A percentile compares a stretch with the other conserved stretches of the same genome.
Evolutionary conservation across 768 basidiomycete species (phyloP).

Genomic region (Daedaleopsis nitida): DNA sequence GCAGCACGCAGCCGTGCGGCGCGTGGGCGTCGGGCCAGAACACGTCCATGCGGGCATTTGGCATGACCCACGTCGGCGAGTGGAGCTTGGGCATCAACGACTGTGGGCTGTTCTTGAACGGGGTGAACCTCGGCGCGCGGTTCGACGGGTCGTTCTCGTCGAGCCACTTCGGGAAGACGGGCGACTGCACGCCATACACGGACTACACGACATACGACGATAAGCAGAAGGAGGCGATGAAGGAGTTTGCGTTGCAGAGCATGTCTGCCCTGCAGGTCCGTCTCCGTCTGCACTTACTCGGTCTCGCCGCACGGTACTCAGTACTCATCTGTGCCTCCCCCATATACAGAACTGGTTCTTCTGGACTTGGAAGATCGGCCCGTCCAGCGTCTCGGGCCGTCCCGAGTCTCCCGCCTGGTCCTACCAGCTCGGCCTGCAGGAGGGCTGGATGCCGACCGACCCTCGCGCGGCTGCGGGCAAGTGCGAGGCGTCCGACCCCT

Average conservation of each 20-base stretch:
- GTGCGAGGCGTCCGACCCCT: conserved; percentile 65
- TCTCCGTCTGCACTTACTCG: neutral
- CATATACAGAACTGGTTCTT: conserved; percentile 89
- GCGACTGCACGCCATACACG: conserved; percentile 71
- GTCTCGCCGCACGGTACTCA: neutral
- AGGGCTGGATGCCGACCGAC: conserved; percentile 93
- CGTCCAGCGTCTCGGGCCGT: conserved; percentile 66
- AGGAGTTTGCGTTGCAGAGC: conserved; percentile 74
- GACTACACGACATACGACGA: conserved; percentile 70
- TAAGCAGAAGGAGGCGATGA: conserved; percentile 62
- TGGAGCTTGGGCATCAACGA: conserved; percentile 87
- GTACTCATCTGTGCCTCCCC: neutral
- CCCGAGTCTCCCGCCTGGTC: conserved; percentile 91
- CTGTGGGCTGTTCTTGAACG: conserved; percentile 78
- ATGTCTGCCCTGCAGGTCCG: conserved; percentile 91
- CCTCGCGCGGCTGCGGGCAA: conserved; percentile 74
- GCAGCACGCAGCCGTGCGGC: conserved; percentile 56
- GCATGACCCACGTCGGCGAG: conserved; percentile 84
- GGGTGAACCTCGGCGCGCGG: conserved; percentile 76
- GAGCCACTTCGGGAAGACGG: conserved; percentile 43
- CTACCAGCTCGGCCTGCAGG: conserved; percentile 84
- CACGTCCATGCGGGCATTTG: conserved; percentile 74
- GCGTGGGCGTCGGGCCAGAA: conserved; percentile 77
- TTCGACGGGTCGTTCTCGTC: conserved; percentile 79
- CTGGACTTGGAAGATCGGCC: conserved; percentile 98